phyloP scores from a whole-genome alignment of 2,329 filamentous ascomycete species.

The Myriosclerotinia curreyana region DNA sequence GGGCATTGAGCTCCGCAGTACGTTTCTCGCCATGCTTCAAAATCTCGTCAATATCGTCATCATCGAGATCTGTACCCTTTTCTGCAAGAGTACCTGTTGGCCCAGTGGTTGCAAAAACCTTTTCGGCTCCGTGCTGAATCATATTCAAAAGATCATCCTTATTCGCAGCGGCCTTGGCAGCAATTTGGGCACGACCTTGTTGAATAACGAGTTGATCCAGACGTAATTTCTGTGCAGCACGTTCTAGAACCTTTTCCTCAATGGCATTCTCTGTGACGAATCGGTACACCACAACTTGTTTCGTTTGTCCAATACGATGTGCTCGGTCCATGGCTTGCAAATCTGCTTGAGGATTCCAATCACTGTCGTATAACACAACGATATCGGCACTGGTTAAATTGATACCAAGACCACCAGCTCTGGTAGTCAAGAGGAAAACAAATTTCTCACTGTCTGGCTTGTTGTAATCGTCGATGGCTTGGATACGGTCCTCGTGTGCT shows the following conservation, averaged over 20 bases:
- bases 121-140: conserved; percentile 98
- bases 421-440: conserved; percentile 89
- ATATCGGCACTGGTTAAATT: conserved; percentile 95
- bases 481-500: conserved; percentile 94
- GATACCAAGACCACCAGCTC: conserved; percentile 93
- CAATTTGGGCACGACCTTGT: conserved; percentile 88
- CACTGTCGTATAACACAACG: conserved; percentile 93
- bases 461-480: conserved; percentile 98
- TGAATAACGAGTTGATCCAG: conserved; percentile 97
- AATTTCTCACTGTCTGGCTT: conserved; percentile 94
- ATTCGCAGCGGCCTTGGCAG: conserved; percentile 84
- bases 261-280: conserved; percentile 98
- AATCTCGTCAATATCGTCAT: conserved; percentile 89
- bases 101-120: conserved; percentile 77
- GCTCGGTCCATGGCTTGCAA: conserved; percentile 98
- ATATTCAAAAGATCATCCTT: conserved; percentile 96
- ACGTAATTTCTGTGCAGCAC: conserved; percentile 92
- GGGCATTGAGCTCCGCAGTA: conserved; percentile 85
- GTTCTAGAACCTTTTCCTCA: conserved; percentile 95
- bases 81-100: conserved; percentile 58
- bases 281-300: conserved; percentile 93
- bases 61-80: conserved; percentile 63
- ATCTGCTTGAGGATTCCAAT: conserved; percentile 99
- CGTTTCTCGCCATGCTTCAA: conserved; percentile 81
- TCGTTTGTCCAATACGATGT: conserved; percentile 97